These are phyloP conservation scores for Saccharomycopsis phalli DNA, from an alignment of 1,139 yeast species.

Conservation along the genomic window DNA sequence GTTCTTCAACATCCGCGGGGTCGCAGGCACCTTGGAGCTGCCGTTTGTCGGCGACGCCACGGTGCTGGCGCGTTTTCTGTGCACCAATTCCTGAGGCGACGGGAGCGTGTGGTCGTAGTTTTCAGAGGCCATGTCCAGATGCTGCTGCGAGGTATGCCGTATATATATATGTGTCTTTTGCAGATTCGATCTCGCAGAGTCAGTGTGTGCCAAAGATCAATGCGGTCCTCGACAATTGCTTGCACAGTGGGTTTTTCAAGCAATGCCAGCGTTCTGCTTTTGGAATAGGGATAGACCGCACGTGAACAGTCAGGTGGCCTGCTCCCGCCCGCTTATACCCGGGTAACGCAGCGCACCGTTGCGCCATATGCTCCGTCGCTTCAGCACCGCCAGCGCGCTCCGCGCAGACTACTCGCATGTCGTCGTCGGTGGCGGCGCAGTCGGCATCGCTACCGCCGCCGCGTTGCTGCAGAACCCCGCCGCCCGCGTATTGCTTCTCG, in stretches of 20 bases:
- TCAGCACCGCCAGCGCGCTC: not conserved
- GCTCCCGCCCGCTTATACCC: not conserved
- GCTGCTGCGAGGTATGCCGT: not conserved
- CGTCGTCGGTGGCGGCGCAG: conserved; percentile 81
- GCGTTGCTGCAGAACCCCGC: conserved; percentile 43
- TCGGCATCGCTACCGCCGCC: conserved; percentile 77
- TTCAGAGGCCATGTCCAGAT: not conserved
- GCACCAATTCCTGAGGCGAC: not conserved
- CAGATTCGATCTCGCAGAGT: too few species aligned
- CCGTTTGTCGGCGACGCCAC: conserved; percentile 16
- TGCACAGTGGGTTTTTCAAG: not conserved
- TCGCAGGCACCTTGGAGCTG: conserved; percentile 49
- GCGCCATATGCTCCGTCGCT: not conserved
- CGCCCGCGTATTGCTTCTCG: conserved; percentile 54
- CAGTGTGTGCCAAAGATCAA: too few species aligned
- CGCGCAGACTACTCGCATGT: conserved; percentile 62
- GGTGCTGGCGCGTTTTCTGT: conserved; percentile 15
- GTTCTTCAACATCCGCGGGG: conserved; percentile 70
- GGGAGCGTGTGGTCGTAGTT: conserved; percentile 3
- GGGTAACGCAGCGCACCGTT: not conserved
- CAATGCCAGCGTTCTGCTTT: not conserved
- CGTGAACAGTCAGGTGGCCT: not conserved
- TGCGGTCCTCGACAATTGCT: too few species aligned
- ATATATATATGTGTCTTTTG: not conserved
- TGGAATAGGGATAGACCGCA: conserved; percentile 3